Conservation (phyloP, 768 basidiomycete species). For the Hypholoma sublateritium region DNA sequence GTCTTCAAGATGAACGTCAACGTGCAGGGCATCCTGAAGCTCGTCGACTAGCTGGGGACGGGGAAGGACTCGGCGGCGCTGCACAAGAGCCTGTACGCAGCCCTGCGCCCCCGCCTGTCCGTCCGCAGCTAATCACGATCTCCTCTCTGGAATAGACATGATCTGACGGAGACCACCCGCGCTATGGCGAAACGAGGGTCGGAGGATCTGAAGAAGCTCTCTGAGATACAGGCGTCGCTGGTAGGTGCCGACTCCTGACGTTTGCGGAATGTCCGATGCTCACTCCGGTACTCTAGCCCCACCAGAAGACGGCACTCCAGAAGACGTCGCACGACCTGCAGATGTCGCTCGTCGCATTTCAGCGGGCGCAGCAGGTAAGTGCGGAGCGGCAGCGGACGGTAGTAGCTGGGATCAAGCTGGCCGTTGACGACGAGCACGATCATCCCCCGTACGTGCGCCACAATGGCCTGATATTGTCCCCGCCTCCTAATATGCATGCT, state of each 20-base stretch:
- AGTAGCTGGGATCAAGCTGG: constrained; percentile 82
- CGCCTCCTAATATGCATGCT: no score
- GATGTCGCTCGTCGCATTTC: constrained; percentile 86
- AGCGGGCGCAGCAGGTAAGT: constrained; percentile 86
- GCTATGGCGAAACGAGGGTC: constrained; percentile 94
- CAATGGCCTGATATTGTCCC: no score
- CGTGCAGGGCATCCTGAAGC: constrained; percentile 90
- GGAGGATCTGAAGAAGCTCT: constrained; percentile 88
- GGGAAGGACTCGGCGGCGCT: constrained; percentile 74
- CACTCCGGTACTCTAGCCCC: constrained; percentile 47
- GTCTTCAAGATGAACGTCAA: constrained; percentile 99
- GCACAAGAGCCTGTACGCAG: constrained; percentile 78
- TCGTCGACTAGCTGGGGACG: constrained; percentile 94
- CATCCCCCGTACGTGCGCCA: constrained; percentile 24
- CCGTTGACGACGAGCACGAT: constrained; percentile 72
- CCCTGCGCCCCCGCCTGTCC: neutral
- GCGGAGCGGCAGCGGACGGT: constrained; percentile 88
- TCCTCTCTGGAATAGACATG: constrained; percentile 58
- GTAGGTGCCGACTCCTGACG: constrained; percentile 32
- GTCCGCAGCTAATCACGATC: neutral
- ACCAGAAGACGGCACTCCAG: constrained; percentile 82
- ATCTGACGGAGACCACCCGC: constrained; percentile 91
- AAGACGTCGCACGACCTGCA: constrained; percentile 95
- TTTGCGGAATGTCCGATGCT: neutral
- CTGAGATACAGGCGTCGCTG: constrained; percentile 59